Conservation (phyloP, 2,329 filamentous ascomycete species). For the Ramularia collo-cygni region DNA sequence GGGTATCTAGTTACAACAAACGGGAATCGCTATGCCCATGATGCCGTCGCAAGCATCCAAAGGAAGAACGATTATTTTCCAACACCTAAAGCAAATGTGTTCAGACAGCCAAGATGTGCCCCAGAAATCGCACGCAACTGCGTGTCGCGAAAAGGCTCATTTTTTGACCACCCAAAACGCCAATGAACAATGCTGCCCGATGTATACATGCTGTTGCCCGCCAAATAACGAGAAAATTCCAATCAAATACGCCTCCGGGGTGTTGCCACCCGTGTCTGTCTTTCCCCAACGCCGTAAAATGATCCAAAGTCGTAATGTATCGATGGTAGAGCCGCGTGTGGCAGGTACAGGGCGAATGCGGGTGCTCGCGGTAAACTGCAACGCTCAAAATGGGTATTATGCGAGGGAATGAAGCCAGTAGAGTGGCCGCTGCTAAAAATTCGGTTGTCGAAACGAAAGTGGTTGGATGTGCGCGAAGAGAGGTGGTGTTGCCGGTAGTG, state of each 20-base stretch:
- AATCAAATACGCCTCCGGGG: slow-evolving; percentile 10
- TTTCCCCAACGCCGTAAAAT: slow-evolving; percentile 15
- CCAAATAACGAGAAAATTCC: slow-evolving; percentile 11
- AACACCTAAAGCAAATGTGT: slow-evolving; percentile 1
- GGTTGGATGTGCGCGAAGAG: slow-evolving; percentile 6
- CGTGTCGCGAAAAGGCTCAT: no score
- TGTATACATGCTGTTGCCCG: slow-evolving; percentile 8
- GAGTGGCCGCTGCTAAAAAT: slow-evolving; percentile 1
- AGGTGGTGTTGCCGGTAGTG: slow-evolving; percentile 6
- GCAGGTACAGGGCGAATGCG: no score
- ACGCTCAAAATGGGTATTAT: slow-evolving; percentile 19
- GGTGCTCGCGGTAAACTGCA: slow-evolving; percentile 4
- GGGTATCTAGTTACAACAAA: slow-evolving; percentile 14
- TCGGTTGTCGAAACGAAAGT: slow-evolving; percentile 3
- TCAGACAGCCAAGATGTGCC: slow-evolving; percentile 1
- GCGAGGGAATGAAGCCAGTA: slow-evolving; percentile 9
- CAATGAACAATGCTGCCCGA: neutral
- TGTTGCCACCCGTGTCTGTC: slow-evolving; percentile 14
- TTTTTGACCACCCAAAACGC: no score
- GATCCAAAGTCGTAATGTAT: slow-evolving; percentile 8
- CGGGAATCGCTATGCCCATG: slow-evolving; percentile 3
- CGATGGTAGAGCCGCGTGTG: neutral
- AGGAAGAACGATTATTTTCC: neutral
- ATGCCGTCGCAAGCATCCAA: slow-evolving; percentile 1
- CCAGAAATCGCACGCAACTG: no score